Percentiles rank a stretch among this genome's conserved stretches.
Conservation (phyloP, 768 basidiomycete species). For the Hypholoma fasciculare region DNA sequence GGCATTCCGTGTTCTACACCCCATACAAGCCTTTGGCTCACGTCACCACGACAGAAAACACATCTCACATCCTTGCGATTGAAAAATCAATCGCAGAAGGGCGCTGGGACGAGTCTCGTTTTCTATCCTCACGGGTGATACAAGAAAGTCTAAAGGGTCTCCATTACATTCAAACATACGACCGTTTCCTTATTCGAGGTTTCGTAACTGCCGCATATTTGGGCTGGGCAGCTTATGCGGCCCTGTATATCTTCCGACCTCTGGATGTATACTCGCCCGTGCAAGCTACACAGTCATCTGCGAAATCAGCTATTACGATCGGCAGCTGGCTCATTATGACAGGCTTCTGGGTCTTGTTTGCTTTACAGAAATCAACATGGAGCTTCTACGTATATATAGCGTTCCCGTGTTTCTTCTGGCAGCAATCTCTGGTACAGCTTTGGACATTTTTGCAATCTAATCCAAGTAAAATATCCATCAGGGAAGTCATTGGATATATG, state of each 20-base stretch:
- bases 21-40: conserved; percentile 55
- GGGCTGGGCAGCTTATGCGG: conserved; percentile 76
- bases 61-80: conserved; percentile 40
- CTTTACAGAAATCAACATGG: conserved; percentile 64
- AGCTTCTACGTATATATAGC: conserved; percentile 74
- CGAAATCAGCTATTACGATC: conserved; percentile 9
- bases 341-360: conserved; percentile 51
- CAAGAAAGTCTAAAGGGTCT: conserved; percentile 56
- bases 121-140: conserved; percentile 52
- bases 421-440: conserved; percentile 42
- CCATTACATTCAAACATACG: conserved; percentile 84
- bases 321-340: conserved; percentile 25
- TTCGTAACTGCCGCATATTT: conserved; percentile 74
- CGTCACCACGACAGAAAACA: conserved; percentile 20
- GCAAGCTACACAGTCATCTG: not conserved
- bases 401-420: conserved; percentile 82
- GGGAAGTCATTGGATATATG: not conserved
- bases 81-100: conserved; percentile 41
- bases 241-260: conserved; percentile 55
- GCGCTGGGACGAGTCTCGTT: conserved; percentile 50
- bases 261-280: conserved; percentile 16
- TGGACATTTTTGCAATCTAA: conserved; percentile 6
- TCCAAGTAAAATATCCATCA: not conserved
- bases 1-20: conserved; percentile 59
- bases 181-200: conserved; percentile 66